A percentile compares a stretch with the other conserved stretches of the same genome.
phyloP scores from a whole-genome alignment of 257 asterid species.

The Lycium barbarum region DNA sequence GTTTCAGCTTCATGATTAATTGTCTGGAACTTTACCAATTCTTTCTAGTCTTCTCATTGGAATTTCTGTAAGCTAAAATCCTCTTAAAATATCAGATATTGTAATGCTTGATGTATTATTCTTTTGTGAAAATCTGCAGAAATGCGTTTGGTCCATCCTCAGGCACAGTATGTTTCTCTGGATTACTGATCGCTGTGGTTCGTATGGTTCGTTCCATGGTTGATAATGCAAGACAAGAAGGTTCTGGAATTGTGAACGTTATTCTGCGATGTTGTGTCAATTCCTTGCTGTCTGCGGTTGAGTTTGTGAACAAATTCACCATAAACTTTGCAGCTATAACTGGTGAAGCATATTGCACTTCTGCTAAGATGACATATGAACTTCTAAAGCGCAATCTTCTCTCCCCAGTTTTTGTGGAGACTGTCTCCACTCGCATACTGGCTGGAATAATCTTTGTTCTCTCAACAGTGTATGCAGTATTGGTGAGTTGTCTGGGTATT shows the following conservation, averaged over 20 bases:
- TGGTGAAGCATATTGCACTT: slow-evolving; percentile 91
- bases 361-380: slow-evolving; percentile 90
- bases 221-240: slow-evolving; percentile 86
- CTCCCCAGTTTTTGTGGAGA: slow-evolving; percentile 89
- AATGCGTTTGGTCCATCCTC: slow-evolving; percentile 92
- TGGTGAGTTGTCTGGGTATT: slow-evolving; percentile 54
- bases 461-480: slow-evolving; percentile 81
- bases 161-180: slow-evolving; percentile 93
- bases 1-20: slow-evolving; percentile 3
- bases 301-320: slow-evolving; percentile 93
- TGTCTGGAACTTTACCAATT: background rate
- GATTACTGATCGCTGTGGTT: slow-evolving; percentile 61
- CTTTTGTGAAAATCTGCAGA: slow-evolving; percentile 50
- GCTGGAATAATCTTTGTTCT: slow-evolving; percentile 82
- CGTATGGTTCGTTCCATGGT: slow-evolving; percentile 84
- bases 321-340: slow-evolving; percentile 91
- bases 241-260: slow-evolving; percentile 79
- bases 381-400: slow-evolving; percentile 94
- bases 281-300: slow-evolving; percentile 69
- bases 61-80: background rate
- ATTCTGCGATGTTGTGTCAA: slow-evolving; percentile 78
- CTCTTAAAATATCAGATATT: background rate
- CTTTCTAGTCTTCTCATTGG: background rate
- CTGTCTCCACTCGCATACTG: slow-evolving; percentile 83
- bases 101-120: background rate